A percentile compares a stretch with the other conserved stretches of the same genome.
These are phyloP conservation scores for Blastomyces percursus DNA, from an alignment of 2,329 filamentous ascomycete genomes.

Conservation along the genomic window DNA sequence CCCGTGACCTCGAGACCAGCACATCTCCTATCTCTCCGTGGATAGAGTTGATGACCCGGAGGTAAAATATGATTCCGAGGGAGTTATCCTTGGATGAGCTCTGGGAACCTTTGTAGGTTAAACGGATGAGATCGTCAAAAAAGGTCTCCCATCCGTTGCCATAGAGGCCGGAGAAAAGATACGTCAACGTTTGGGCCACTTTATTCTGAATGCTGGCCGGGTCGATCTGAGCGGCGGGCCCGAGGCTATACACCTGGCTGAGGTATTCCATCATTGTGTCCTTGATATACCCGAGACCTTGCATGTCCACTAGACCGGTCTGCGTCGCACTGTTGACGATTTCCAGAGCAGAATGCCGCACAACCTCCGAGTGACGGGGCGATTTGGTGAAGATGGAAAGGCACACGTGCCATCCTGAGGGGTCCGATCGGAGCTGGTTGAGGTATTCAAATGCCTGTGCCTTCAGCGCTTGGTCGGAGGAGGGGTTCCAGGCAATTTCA, in stretches of 20 bases:
- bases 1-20: slow-evolving; percentile 63
- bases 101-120: slow-evolving; percentile 53
- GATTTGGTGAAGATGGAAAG: slow-evolving; percentile 71
- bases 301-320: slow-evolving; percentile 60
- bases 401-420: slow-evolving; percentile 83
- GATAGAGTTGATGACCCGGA: slow-evolving; percentile 76
- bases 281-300: slow-evolving; percentile 64
- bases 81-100: slow-evolving; percentile 56
- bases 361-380: slow-evolving; percentile 66
- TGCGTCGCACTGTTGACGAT: slow-evolving; percentile 88
- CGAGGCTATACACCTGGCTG: slow-evolving; percentile 58
- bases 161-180: slow-evolving; percentile 82
- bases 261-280: slow-evolving; percentile 74
- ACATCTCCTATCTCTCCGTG: slow-evolving; percentile 97
- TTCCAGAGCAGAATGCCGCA: slow-evolving; percentile 81
- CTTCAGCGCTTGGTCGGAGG: slow-evolving; percentile 63
- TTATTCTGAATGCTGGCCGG: slow-evolving; percentile 82
- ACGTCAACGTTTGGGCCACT: slow-evolving; percentile 88
- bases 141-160: slow-evolving; percentile 77
- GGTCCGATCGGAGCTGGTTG: slow-evolving; percentile 65
- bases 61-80: slow-evolving; percentile 69
- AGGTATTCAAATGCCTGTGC: slow-evolving; percentile 56
- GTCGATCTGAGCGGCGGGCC: slow-evolving; percentile 49
- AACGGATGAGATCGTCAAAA: slow-evolving; percentile 73
- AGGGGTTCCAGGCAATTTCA: slow-evolving; percentile 79